These are phyloP conservation scores for Eustoma russellianum DNA, from an alignment of 257 asterid species.

Conservation along the genomic window DNA sequence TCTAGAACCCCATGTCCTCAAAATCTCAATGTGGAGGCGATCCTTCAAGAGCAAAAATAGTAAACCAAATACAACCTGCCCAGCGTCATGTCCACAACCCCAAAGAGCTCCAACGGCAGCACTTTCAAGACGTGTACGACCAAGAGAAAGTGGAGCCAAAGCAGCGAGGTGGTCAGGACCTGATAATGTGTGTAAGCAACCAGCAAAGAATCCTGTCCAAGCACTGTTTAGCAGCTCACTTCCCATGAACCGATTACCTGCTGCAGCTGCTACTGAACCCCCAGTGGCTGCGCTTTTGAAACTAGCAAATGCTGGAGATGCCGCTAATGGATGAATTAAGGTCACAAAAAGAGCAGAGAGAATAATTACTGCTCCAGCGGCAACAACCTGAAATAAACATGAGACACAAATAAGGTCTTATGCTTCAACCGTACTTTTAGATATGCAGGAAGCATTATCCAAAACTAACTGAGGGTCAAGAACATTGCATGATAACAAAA, in stretches of 20 bases:
- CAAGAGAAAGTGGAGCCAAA: slow-evolving; percentile 89
- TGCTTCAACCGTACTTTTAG: not conserved
- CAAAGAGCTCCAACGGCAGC: slow-evolving; percentile 97
- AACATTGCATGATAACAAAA: not conserved
- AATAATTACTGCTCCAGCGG: slow-evolving; percentile 41
- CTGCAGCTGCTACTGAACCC: slow-evolving; percentile 35
- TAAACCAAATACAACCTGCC: slow-evolving; percentile 74
- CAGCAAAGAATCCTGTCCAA: slow-evolving; percentile 98
- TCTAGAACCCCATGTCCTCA: slow-evolving; percentile 83
- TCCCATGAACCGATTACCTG: slow-evolving; percentile 35
- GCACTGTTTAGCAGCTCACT: slow-evolving; percentile 71
- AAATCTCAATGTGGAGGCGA: slow-evolving; percentile 78
- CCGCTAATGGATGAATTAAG: slow-evolving; percentile 49
- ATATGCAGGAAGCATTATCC: slow-evolving; percentile 2
- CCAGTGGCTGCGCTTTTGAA: slow-evolving; percentile 40
- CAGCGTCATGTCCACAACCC: slow-evolving; percentile 99
- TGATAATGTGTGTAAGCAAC: slow-evolving; percentile 90
- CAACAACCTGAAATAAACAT: slow-evolving; percentile 40
- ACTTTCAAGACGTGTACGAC: slow-evolving; percentile 76
- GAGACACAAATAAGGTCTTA: not conserved
- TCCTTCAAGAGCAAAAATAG: slow-evolving; percentile 74
- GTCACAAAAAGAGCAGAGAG: slow-evolving; percentile 49
- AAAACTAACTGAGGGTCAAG: slow-evolving; percentile 4
- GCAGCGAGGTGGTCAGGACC: slow-evolving; percentile 99
- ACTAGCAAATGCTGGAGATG: slow-evolving; percentile 67